phyloP scores from a whole-genome alignment of 164 flowering plant species.

The Vitis amurensis region DNA sequence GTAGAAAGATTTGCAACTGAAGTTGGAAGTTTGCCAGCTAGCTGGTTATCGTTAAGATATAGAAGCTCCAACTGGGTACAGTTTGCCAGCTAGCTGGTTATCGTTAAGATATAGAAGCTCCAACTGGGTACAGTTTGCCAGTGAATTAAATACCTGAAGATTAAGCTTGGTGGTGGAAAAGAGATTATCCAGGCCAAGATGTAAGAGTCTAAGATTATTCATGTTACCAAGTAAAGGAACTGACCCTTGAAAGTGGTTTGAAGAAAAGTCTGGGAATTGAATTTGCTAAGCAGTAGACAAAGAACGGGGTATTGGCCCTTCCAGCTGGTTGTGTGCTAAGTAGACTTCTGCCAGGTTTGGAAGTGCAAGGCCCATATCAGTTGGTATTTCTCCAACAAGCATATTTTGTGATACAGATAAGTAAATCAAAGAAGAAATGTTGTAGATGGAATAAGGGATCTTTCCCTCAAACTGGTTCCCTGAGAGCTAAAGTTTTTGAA shows the following conservation, averaged over 20 bases:
- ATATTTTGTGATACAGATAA: conserved; percentile 2
- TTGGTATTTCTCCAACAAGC: conserved; percentile 6
- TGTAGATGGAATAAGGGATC: conserved; percentile 8
- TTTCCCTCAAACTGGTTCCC: conserved; percentile 5
- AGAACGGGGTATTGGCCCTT: conserved; percentile 5
- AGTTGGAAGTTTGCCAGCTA: conserved; percentile 12
- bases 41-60: not conserved
- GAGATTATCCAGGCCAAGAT: conserved; percentile 7
- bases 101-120: not conserved
- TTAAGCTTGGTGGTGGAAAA: conserved; percentile 10
- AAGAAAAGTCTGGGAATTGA: conserved; percentile 16
- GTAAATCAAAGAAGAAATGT: conserved; percentile 11
- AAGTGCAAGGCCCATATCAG: conserved; percentile 4
- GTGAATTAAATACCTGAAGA: conserved; percentile 6
- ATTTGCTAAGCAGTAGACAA: conserved; percentile 7
- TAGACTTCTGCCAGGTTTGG: conserved; percentile 8
- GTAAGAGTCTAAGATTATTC: not conserved
- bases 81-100: conserved; percentile 10
- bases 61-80: not conserved
- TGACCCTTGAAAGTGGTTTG: conserved; percentile 10
- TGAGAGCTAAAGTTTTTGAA: conserved; percentile 11
- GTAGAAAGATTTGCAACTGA: conserved; percentile 10
- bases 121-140: conserved; percentile 5
- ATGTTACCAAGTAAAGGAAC: conserved; percentile 7
- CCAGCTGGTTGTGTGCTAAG: not conserved